phyloP scores from a whole-genome alignment of 176 grass and related monocot species.

The Cenchrus purpureus region DNA sequence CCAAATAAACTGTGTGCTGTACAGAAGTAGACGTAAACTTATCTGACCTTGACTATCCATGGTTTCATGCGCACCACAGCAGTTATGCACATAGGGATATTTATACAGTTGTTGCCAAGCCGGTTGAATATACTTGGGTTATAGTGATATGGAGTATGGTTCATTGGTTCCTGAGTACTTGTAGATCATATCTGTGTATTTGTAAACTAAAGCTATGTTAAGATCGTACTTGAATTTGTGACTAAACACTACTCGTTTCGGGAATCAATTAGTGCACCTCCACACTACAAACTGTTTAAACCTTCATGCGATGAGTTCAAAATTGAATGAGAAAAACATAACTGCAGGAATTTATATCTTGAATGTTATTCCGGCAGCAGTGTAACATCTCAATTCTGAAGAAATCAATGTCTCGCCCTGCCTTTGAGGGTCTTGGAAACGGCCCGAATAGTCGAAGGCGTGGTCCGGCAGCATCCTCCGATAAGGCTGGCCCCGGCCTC shows the following conservation, averaged over 20 bases:
- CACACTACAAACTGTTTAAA: not conserved
- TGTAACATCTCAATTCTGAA: not conserved
- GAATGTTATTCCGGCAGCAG: conserved; percentile 8
- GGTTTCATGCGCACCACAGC: too few relatives aligned
- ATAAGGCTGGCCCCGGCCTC: conserved; percentile 72
- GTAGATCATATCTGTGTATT: not conserved
- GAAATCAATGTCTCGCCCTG: conserved; percentile 3
- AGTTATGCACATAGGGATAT: not conserved
- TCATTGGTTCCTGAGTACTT: not conserved
- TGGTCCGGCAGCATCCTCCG: conserved; percentile 80
- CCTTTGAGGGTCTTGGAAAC: conserved; percentile 66
- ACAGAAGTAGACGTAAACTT: not conserved
- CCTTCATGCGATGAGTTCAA: not conserved
- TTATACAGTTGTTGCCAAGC: not conserved
- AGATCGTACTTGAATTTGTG: not conserved
- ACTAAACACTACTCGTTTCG: not conserved
- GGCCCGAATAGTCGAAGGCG: conserved; percentile 63
- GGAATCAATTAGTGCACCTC: not conserved
- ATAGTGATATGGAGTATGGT: not conserved
- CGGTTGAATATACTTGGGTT: not conserved
- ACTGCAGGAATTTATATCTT: not conserved
- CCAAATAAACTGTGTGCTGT: conserved; percentile 21
- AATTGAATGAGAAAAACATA: not conserved
- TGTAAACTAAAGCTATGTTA: not conserved
- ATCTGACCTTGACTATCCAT: not conserved